These are phyloP conservation scores for Diaporthe capsici DNA, from an alignment of 2,329 filamentous ascomycete species.

Conservation along the genomic window DNA sequence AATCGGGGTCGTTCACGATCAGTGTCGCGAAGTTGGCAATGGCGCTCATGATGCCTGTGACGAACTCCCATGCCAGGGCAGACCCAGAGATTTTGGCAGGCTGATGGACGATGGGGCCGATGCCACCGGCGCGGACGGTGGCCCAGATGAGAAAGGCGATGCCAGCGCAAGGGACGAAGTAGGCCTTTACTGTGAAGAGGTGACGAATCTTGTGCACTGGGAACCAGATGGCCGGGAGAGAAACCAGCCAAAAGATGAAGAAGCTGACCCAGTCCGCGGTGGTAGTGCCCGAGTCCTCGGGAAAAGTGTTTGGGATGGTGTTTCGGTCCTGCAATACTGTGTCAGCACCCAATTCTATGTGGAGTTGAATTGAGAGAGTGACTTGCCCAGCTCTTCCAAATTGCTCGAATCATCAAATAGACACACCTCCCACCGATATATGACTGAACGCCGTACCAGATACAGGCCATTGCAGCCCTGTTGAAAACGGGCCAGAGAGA, in stretches of 20 bases:
- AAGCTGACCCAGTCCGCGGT: conserved; percentile 85
- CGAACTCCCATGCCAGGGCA: conserved; percentile 82
- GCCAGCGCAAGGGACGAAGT: conserved; percentile 85
- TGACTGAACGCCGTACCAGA: conserved; percentile 89
- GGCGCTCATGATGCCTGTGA: conserved; percentile 88
- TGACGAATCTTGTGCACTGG: conserved; percentile 91
- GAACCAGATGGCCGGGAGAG: conserved; percentile 88
- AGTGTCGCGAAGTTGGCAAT: conserved; percentile 93
- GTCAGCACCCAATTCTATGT: conserved; percentile 31
- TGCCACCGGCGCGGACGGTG: conserved; percentile 82
- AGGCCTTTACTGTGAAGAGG: conserved; percentile 91
- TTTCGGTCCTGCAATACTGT: conserved; percentile 56
- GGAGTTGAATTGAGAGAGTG: fast-evolving
- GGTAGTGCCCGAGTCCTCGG: conserved; percentile 75
- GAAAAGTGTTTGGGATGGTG: conserved; percentile 77
- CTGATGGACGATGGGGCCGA: conserved; percentile 86
- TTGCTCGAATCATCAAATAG: conserved; percentile 88
- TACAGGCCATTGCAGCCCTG: conserved; percentile 85
- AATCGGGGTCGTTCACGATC: conserved; percentile 87
- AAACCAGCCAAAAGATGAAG: conserved; percentile 87
- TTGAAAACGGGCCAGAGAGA: conserved; percentile 92
- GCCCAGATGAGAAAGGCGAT: conserved; percentile 92
- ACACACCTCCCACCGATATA: conserved; percentile 91
- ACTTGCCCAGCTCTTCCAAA: conserved; percentile 79
- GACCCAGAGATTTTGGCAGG: conserved; percentile 74